Percentiles rank a stretch among this genome's conserved stretches.
These are phyloP conservation scores for Dothistroma septosporum DNA, from an alignment of 2,329 filamentous ascomycete species.

Conservation along the genomic window DNA sequence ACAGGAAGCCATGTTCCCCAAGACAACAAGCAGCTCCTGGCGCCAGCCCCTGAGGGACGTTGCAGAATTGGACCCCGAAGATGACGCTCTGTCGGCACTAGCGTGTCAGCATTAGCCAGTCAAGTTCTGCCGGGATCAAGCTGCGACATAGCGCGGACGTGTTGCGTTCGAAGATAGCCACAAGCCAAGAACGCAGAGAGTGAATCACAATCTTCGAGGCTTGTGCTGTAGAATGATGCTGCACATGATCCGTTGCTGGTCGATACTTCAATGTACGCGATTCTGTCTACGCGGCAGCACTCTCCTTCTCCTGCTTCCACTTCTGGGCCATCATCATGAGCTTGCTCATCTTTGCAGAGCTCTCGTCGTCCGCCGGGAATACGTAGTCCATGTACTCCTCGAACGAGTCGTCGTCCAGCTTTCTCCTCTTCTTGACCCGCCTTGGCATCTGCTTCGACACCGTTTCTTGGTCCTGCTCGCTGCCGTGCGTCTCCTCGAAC, in stretches of 20 bases:
- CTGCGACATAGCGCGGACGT: background rate
- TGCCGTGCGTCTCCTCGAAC: slow-evolving; percentile 84
- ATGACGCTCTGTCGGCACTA: too few species aligned
- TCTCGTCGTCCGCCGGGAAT: slow-evolving; percentile 88
- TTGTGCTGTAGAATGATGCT: background rate
- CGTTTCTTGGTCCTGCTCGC: slow-evolving; percentile 67
- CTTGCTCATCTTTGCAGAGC: slow-evolving; percentile 67
- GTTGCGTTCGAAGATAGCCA: background rate
- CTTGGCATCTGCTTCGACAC: slow-evolving; percentile 93
- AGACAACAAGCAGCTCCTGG: background rate
- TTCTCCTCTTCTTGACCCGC: slow-evolving; percentile 85
- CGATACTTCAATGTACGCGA: background rate
- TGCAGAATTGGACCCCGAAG: background rate
- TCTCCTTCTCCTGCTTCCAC: slow-evolving; percentile 68
- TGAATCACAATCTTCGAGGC: background rate
- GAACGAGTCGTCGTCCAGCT: slow-evolving; percentile 85
- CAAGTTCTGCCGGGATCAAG: background rate
- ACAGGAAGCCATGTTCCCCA: background rate
- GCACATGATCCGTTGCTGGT: background rate
- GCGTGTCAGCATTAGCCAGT: too few species aligned
- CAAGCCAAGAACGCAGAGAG: background rate
- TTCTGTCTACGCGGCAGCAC: background rate
- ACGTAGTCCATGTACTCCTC: slow-evolving; percentile 98
- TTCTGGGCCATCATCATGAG: slow-evolving; percentile 79
- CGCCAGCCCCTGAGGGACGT: background rate